Conservation (phyloP, 768 basidiomycete genomes). For the Calvatia gigantea region DNA sequence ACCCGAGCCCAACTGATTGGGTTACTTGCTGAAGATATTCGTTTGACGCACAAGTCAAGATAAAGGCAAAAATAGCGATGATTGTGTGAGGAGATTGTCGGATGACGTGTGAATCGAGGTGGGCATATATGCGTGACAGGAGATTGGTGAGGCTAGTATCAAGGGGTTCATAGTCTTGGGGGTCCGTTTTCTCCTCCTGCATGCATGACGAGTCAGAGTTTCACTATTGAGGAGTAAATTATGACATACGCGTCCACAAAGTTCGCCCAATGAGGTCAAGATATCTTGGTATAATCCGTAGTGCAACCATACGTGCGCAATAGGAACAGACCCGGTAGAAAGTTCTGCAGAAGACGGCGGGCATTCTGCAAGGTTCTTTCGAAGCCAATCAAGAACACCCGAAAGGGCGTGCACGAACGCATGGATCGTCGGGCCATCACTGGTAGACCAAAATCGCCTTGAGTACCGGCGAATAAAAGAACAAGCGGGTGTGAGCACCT, state of each 20-base stretch:
- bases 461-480: slow-evolving; percentile 2
- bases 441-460: slow-evolving; percentile 24
- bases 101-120: slow-evolving; percentile 51
- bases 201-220: neutral
- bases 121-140: slow-evolving; percentile 58
- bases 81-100: slow-evolving; percentile 45
- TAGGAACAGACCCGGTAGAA: slow-evolving; percentile 16
- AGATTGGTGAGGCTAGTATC: slow-evolving; percentile 45
- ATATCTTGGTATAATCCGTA: slow-evolving; percentile 49
- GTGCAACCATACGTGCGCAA: slow-evolving; percentile 45
- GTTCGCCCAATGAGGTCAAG: slow-evolving; percentile 45
- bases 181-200: slow-evolving; percentile 29
- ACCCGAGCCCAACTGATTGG: slow-evolving; percentile 53
- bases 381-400: slow-evolving; percentile 47
- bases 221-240: neutral
- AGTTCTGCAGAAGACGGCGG: slow-evolving; percentile 30
- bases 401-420: slow-evolving; percentile 67
- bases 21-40: slow-evolving; percentile 61
- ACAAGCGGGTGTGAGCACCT: slow-evolving; percentile 35
- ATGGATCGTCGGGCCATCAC: slow-evolving; percentile 53
- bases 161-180: slow-evolving; percentile 39
- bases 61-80: slow-evolving; percentile 57
- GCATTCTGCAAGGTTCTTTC: slow-evolving; percentile 38
- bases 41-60: slow-evolving; percentile 60
- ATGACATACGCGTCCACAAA: slow-evolving; percentile 57